phyloP scores from a whole-genome alignment of 306 rosid genomes.

The Vigna hirtella region DNA sequence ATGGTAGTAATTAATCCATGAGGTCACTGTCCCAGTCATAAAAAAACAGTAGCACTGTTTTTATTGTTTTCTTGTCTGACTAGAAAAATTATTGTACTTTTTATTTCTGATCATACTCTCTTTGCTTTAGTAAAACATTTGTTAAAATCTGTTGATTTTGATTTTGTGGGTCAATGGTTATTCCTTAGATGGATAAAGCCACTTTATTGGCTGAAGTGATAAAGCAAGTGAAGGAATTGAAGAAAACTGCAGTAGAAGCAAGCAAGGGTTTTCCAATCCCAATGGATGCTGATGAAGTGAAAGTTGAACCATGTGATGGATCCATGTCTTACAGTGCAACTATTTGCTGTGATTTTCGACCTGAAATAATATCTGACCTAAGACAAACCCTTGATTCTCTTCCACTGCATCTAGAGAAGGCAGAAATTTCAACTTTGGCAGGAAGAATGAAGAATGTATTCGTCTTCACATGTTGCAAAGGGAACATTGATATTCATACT shows the following conservation, averaged over 20 bases:
- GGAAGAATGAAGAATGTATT: slow-evolving; percentile 67
- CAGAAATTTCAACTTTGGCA: slow-evolving; percentile 85
- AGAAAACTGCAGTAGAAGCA: slow-evolving; percentile 74
- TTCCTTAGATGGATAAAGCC: slow-evolving; percentile 85
- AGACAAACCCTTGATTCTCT: slow-evolving; percentile 72
- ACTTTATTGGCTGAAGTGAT: slow-evolving; percentile 78
- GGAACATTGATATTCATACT: slow-evolving; percentile 26
- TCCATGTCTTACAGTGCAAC: slow-evolving; percentile 66
- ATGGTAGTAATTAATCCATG: not conserved
- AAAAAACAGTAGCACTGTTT: not conserved
- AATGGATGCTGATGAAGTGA: slow-evolving; percentile 78
- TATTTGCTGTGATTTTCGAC: slow-evolving; percentile 70
- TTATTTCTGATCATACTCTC: slow-evolving; percentile 14
- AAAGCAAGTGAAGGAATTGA: slow-evolving; percentile 73
- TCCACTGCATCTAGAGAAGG: slow-evolving; percentile 58
- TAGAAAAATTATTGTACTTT: not conserved
- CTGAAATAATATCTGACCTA: slow-evolving; percentile 74
- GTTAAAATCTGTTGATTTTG: slow-evolving; percentile 33
- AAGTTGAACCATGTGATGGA: slow-evolving; percentile 65
- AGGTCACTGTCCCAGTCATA: not conserved
- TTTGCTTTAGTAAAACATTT: slow-evolving; percentile 14
- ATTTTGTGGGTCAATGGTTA: slow-evolving; percentile 44
- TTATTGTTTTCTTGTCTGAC: not conserved
- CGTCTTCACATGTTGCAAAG: slow-evolving; percentile 57
- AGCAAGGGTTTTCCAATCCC: slow-evolving; percentile 74